phyloP scores from a whole-genome alignment of 768 basidiomycete species.

The Daedaleopsis sinensis region DNA sequence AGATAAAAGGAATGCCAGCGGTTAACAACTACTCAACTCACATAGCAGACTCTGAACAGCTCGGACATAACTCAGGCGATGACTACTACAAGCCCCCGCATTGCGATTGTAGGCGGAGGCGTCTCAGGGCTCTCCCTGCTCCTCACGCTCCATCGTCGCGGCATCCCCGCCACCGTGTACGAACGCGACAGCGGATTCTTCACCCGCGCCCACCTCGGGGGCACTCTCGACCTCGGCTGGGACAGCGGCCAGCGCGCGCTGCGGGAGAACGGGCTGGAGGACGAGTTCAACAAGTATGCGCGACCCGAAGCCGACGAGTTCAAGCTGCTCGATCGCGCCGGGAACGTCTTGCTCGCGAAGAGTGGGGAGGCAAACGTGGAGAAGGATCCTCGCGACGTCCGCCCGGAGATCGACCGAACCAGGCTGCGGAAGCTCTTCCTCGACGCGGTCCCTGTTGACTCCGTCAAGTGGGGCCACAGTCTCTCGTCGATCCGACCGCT shows the following conservation, averaged over 20 bases:
- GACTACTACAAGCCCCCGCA: not conserved
- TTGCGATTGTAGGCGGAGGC: slow-evolving; percentile 8
- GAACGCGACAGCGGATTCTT: not conserved
- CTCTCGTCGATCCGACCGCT: not conserved
- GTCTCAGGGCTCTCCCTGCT: slow-evolving; percentile 3
- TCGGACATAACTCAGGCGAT: too few relatives aligned
- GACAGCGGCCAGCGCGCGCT: slow-evolving; percentile 1
- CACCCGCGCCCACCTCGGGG: slow-evolving; percentile 1
- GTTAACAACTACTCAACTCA: too few relatives aligned
- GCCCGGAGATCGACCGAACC: slow-evolving; percentile 3
- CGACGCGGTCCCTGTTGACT: not conserved
- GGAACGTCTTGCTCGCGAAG: not conserved
- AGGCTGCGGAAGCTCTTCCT: not conserved
- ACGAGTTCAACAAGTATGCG: not conserved
- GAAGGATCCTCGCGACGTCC: not conserved
- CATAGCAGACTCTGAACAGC: too few relatives aligned
- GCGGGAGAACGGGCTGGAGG: not conserved
- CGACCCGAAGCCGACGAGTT: not conserved
- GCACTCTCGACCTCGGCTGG: not conserved
- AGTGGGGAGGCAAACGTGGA: too few relatives aligned
- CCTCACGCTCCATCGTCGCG: slow-evolving; percentile 1
- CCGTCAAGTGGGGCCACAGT: not conserved
- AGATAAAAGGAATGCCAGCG: too few relatives aligned
- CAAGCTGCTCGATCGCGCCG: not conserved
- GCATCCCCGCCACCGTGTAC: slow-evolving; percentile 3